Evolutionary conservation across 1,284 basidiomycete genomes (phyloP).

Genomic region (Ceratobasidium sp.): DNA sequence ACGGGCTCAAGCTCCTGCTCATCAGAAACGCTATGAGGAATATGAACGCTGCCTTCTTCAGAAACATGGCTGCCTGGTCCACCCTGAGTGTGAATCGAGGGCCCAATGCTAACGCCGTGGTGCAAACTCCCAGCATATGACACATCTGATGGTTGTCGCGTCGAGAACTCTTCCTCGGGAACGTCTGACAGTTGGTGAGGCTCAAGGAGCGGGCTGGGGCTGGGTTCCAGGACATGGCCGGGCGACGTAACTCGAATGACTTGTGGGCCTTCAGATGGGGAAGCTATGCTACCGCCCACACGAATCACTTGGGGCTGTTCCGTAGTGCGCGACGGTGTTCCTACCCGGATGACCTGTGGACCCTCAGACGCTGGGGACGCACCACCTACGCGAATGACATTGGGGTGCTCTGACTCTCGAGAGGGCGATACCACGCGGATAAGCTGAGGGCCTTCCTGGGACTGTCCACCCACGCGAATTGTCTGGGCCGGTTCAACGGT

Average conservation of each 20-base stretch:
- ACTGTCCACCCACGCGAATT: not conserved
- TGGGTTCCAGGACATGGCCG: conserved; percentile 2
- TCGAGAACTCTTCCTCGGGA: conserved; percentile 11
- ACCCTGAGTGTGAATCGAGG: not conserved
- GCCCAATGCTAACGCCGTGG: conserved; percentile 12
- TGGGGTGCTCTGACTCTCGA: not conserved
- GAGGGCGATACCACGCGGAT: conserved; percentile 7
- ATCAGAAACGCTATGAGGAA: conserved; percentile 19
- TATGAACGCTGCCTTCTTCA: conserved; percentile 1
- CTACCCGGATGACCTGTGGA: not conserved
- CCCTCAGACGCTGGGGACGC: not conserved
- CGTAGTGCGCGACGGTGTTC: conserved; percentile 1
- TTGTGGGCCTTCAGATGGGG: not conserved
- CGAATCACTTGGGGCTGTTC: conserved; percentile 35
- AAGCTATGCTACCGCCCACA: conserved; percentile 5
- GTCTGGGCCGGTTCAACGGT: not conserved
- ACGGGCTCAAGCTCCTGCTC: not conserved
- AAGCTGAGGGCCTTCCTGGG: not conserved
- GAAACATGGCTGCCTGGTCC: not conserved
- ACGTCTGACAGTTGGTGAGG: conserved; percentile 17
- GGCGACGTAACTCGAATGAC: conserved; percentile 24
- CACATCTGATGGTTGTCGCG: conserved; percentile 7
- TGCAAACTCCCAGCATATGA: not conserved
- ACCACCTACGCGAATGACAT: conserved; percentile 9
- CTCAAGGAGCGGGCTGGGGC: conserved; percentile 1